Base-by-base conservation (phyloP, 208 protist species). In the Leptomonas seymouri region DNA sequence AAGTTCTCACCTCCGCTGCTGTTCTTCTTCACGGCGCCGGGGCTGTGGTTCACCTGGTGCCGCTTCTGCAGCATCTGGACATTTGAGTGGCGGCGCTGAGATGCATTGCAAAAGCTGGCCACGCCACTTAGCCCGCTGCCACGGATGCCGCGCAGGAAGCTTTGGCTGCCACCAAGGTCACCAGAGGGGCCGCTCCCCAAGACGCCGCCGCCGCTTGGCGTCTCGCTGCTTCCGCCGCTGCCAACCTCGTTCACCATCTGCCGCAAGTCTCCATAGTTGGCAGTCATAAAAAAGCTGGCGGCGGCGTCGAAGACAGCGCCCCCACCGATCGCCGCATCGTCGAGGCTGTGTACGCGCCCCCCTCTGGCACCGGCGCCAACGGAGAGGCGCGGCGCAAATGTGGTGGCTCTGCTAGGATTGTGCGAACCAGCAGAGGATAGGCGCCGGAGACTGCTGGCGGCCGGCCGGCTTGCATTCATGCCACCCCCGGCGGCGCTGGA, bases 1-100 rank as follows among this genome's bases (percentile, higher is more conserved):
- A 87, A 84, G 68, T 73, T 86, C 39, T 68, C 58, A 6, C 45
- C 65, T 2, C 65, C 65, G 20, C 62, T 56, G 16, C 54, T 41
- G 56, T 28, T 58, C 14, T 59, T 51, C 44, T 62, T 57, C 4
- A 48, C 54, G 6, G 7, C 36, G 31, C 45, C 34, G 18, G 14
- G 45, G 27, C 41, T 30, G 36, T 15, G 42, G 39, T 55, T 57
- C 15, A 27, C 34, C 31, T 1, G 15, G 34, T 27, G 49, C 34
- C 45, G 61, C 44, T 34, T 23, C 34, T 27, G 61, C 61, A 23
- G 1, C 36, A 57, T 55, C 42, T 50, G 31, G 16, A 49, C 36
- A 16, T 49, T 42, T 27, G 30, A 34, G 34, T 23, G 36, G 27
- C 51, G 49, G 2, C 36, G 28, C 49, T 51, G 58, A 20, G 28